Base-by-base conservation (phyloP, 331 rosid species). In the Acacia pycnantha region DNA sequence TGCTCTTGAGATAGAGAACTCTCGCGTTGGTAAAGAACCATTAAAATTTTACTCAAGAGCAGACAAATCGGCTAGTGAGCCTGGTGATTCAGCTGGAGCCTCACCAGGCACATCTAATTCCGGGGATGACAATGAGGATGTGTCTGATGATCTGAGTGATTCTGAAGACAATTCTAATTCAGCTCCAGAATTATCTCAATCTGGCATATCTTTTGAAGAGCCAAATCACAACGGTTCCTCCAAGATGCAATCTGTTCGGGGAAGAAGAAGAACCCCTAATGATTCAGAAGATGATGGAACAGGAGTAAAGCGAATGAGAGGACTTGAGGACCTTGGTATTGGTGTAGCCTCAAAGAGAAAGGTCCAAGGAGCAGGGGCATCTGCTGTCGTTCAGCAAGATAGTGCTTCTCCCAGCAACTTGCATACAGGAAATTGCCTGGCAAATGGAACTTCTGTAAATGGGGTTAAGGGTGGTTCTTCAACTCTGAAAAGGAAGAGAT, bases 221-320 rank as follows among this genome's bases (percentile, higher is more conserved):
- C 90, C 92, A 67, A 91, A 89, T 86, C 91, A 85, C 77, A 72
- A 84, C 74, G 82, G 88, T 87, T 86, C 92, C 82, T 80, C 86
- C 76, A 93, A 90, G 86, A 82, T 83, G 85, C 94, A 77, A 70
- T 64, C 91, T 90, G 79, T 81, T 83, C 89, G 73, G 80, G 87
- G 88, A 71, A 91, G 94, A 82, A 87, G 88, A 78, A 89, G 80
- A 84, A 93, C 97, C 19, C 97, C 97, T 58, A 87, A 91, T 85
- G 97, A 93, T 86, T 93, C 97, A 0, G 97, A 93, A 90, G 94
- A 93, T 75, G 97, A 93, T 73, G 95, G 96, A 85, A 90, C 86
- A 15, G 92, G 95, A 27, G 92, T 93, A 40, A 89, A 86, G 89
- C 90, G 97, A 73, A 93, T 93, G 97, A 90, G 90, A 88, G 97